These are phyloP conservation scores for Coniella lustricola DNA, from an alignment of 2,329 filamentous ascomycete genomes.

Conservation along the genomic window DNA sequence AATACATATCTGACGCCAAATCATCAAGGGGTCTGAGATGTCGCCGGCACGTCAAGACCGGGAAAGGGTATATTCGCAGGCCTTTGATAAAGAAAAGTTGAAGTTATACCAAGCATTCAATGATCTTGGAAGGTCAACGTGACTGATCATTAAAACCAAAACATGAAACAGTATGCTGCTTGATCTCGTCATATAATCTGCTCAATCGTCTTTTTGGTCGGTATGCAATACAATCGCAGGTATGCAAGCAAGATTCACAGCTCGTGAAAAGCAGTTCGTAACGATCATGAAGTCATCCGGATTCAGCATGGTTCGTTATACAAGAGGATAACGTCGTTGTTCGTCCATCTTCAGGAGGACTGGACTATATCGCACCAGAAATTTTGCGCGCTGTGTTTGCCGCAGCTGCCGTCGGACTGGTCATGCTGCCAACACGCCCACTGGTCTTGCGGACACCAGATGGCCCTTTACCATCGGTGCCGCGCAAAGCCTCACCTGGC, in stretches of 20 bases:
- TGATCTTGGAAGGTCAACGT: too few relatives aligned
- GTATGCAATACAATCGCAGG: too few relatives aligned
- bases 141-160: too few relatives aligned
- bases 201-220: too few relatives aligned
- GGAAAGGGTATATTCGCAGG: too few relatives aligned
- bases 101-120: too few relatives aligned
- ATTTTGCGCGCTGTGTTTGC: conserved; percentile 46
- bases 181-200: not conserved
- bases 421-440: conserved; percentile 56
- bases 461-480: conserved; percentile 35
- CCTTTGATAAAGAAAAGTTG: too few relatives aligned
- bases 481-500: conserved; percentile 38
- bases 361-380: conserved; percentile 29
- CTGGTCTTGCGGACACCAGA: conserved; percentile 58
- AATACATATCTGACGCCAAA: too few relatives aligned
- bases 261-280: conserved; percentile 12
- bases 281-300: conserved; percentile 16
- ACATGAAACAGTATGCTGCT: too few relatives aligned
- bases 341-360: not conserved
- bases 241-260: conserved; percentile 17
- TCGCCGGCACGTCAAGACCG: too few relatives aligned
- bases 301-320: conserved; percentile 5
- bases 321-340: not conserved
- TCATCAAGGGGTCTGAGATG: too few relatives aligned
- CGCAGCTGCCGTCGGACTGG: conserved; percentile 33